phyloP scores from a whole-genome alignment of 1,284 basidiomycete species.

The Naganishia liquefaciens region DNA sequence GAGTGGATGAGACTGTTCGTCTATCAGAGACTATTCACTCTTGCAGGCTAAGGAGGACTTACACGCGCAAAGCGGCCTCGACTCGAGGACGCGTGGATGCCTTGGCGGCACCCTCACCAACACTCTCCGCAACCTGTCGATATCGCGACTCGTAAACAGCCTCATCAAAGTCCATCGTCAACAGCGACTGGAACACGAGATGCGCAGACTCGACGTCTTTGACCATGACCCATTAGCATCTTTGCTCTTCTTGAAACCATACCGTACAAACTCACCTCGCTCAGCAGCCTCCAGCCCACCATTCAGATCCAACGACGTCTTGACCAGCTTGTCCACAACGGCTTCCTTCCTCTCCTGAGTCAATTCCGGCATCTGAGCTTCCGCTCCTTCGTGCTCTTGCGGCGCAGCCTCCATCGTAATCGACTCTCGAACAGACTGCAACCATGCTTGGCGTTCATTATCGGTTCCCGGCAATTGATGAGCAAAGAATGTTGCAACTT shows the following conservation, averaged over 20 bases:
- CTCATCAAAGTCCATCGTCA: constrained; percentile 12
- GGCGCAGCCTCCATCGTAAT: constrained; percentile 8
- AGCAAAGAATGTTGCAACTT: constrained; percentile 74
- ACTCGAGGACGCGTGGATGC: constrained; percentile 17
- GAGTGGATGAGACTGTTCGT: constrained; percentile 72
- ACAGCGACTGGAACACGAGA: constrained; percentile 23
- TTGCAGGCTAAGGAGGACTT: constrained; percentile 34
- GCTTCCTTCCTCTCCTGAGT: constrained; percentile 57
- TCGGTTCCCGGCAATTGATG: constrained; percentile 65
- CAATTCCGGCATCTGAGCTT: constrained; percentile 62
- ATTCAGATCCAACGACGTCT: constrained; percentile 44
- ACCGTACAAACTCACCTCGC: constrained; percentile 45
- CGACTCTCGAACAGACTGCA: constrained; percentile 24
- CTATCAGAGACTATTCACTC: no score
- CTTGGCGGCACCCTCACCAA: constrained; percentile 15
- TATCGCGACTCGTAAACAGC: constrained; percentile 11
- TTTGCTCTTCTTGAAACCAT: background rate
- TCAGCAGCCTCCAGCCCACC: constrained; percentile 49
- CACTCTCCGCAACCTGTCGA: constrained; percentile 17
- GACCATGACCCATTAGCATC: background rate
- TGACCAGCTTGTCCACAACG: constrained; percentile 45
- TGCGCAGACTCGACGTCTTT: constrained; percentile 25
- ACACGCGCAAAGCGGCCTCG: constrained; percentile 51
- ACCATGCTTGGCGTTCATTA: constrained; percentile 55
- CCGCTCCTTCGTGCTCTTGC: constrained; percentile 63